These are phyloP conservation scores for Globisporangium apiculatum DNA, from an alignment of 352 stramenopile genomes.

Conservation along the genomic window DNA sequence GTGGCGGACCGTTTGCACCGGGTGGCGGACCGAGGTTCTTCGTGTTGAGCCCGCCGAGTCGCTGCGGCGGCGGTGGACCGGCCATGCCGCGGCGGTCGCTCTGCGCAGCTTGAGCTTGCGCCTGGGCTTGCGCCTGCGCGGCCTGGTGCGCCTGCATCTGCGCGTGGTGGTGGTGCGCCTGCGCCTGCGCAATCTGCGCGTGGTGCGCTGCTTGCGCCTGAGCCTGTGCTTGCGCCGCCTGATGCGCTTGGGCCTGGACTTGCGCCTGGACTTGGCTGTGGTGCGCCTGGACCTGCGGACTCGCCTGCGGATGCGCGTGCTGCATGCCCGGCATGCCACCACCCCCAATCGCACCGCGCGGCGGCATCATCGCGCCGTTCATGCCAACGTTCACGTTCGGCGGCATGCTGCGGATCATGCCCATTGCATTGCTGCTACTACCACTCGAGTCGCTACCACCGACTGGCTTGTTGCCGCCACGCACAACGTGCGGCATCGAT, in stretches of 20 bases:
- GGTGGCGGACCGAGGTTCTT: slow-evolving; percentile 58
- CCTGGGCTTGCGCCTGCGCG: background rate
- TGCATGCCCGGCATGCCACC: slow-evolving; percentile 65
- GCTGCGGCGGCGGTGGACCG: slow-evolving; percentile 38
- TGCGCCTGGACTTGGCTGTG: slow-evolving; percentile 60
- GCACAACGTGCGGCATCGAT: slow-evolving; percentile 9
- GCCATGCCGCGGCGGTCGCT: slow-evolving; percentile 51
- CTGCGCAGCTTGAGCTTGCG: slow-evolving; percentile 18
- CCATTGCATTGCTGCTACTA: slow-evolving; percentile 24
- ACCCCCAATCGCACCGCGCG: slow-evolving; percentile 45
- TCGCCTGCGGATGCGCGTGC: slow-evolving; percentile 44
- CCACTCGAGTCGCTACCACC: slow-evolving; percentile 7
- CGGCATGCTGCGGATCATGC: slow-evolving; percentile 64
- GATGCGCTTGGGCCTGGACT: slow-evolving; percentile 16
- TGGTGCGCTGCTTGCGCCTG: slow-evolving; percentile 47
- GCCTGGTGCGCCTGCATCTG: slow-evolving; percentile 25
- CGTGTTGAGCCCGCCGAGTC: slow-evolving; percentile 60
- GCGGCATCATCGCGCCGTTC: slow-evolving; percentile 62
- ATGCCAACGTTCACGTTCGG: slow-evolving; percentile 41
- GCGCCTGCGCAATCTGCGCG: slow-evolving; percentile 34
- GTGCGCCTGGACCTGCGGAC: slow-evolving; percentile 34
- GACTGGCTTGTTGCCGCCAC: slow-evolving; percentile 13
- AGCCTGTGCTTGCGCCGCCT: slow-evolving; percentile 16
- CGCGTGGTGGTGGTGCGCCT: slow-evolving; percentile 1
- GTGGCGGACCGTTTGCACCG: slow-evolving; percentile 24